Conservation (phyloP, 2,329 filamentous ascomycete genomes). For the Teratosphaeria zuluensis region DNA sequence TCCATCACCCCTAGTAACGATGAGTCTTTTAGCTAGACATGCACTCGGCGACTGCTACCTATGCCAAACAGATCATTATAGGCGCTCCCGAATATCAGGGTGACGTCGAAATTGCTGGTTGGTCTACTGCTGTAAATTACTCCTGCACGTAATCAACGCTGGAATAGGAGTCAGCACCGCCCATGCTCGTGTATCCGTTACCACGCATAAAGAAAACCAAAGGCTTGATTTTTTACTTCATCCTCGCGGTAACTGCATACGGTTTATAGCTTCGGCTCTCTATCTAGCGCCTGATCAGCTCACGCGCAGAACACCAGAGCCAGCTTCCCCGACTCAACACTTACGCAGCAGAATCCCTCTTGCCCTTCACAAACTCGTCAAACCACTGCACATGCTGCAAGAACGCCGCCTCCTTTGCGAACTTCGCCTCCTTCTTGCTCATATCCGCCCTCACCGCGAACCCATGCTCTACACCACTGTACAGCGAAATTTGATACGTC, state of each 20-base stretch:
- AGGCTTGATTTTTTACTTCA: no score
- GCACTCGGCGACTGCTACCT: no score
- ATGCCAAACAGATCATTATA: no score
- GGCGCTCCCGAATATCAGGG: no score
- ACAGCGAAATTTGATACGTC: constrained; percentile 70
- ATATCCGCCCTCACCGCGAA: constrained; percentile 63
- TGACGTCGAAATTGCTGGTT: no score
- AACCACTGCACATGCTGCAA: constrained; percentile 71
- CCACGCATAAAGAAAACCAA: no score
- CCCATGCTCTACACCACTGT: constrained; percentile 60
- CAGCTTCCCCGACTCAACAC: not conserved
- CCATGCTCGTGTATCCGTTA: no score
- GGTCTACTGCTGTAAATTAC: no score
- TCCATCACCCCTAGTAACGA: no score
- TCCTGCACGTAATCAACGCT: no score
- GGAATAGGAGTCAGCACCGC: no score
- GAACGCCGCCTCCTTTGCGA: constrained; percentile 74
- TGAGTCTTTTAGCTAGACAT: no score
- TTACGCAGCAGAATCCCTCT: constrained; percentile 7
- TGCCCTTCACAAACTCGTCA: constrained; percentile 46
- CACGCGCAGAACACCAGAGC: not conserved
- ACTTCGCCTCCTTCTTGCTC: constrained; percentile 48
- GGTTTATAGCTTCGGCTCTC: constrained; percentile 1
- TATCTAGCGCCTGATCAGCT: constrained; percentile 1
- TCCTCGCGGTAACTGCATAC: not conserved